Base-by-base conservation (phyloP, 2,329 filamentous ascomycete species). In the Elsinoe ampelina region DNA sequence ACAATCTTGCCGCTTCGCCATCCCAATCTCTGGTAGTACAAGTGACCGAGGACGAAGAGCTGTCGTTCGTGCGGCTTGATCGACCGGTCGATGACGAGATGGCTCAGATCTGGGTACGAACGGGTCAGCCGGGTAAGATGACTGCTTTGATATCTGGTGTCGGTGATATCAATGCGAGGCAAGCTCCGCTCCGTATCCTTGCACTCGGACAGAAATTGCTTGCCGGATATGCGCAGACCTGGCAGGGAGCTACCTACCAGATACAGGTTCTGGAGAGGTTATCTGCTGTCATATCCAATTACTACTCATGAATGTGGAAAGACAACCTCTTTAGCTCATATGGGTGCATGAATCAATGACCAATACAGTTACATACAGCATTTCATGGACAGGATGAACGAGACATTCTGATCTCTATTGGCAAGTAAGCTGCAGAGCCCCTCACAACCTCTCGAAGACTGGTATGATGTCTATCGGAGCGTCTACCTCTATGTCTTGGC, bases 391-490 rank as follows among this genome's bases (percentile, higher is more conserved):
- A 5, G 26, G 26, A 30, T 7, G 7, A 30, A 30, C 4, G 26
- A 7, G 26, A 30, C 7, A 30, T 30, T 30, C 26, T 8, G 8
- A 30, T 7, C 5, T 30, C 26, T 5, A 30, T 30, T 30, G 26
- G 8, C 26, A 30, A 30, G 26, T 5, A 11, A 22, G 10, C 2
- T 45, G 20, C 12, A 3, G 3, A 22, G 2, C 19, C 34, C 11
- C 34, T 30, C 34, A 51, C 17, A 35, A 20, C 15, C 63, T 59
- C 19, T 67, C 64, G 62, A 79, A 77, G 2, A 79, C 72, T 7
- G 77, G 77, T 70, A 78, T 78, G 1, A 62, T 66, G 13, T 72
- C 71, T 57, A 79, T 67, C 7, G 75, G 74, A 60, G 73, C 74
- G 1, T 72, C 67, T 2, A 75, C 68, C 41, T 72, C 68, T n/a